Evolutionary conservation across 371 early-diverging fungal species (phyloP).

Genomic region (Furculomyces boomerangus): DNA sequence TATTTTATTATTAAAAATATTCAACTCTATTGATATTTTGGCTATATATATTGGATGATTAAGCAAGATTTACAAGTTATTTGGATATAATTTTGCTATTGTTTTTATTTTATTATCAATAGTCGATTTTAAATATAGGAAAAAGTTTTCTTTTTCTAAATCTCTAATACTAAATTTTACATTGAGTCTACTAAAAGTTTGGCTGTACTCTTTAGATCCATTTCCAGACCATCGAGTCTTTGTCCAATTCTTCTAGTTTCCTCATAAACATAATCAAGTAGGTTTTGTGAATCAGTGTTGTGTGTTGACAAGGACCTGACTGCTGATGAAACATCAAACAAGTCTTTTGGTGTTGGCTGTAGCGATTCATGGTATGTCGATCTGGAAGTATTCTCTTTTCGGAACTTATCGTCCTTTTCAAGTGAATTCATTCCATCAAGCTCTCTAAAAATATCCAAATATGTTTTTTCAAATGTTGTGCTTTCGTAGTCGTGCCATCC

Average conservation of each 20-base stretch:
- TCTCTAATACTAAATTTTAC: too few relatives aligned
- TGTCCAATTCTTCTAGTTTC: background rate
- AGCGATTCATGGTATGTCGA: background rate
- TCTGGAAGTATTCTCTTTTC: background rate
- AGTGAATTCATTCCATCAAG: background rate
- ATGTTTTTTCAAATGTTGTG: background rate
- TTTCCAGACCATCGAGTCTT: background rate
- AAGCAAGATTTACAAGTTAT: too few relatives aligned
- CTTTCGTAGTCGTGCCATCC: conserved; percentile 11
- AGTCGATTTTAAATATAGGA: too few relatives aligned
- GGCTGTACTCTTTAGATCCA: background rate
- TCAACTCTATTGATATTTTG: too few relatives aligned
- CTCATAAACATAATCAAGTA: background rate
- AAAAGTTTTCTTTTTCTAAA: too few relatives aligned
- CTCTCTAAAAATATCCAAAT: background rate
- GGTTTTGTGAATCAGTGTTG: background rate
- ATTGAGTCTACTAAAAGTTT: background rate
- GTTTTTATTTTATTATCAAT: too few relatives aligned
- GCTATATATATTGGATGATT: too few relatives aligned
- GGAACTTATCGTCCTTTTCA: background rate
- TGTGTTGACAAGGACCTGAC: background rate
- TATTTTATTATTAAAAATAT: too few relatives aligned
- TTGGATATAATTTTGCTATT: too few relatives aligned
- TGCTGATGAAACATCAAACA: background rate
- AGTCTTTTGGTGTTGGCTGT: background rate